A percentile compares a stretch with the other conserved stretches of the same genome.
phyloP scores from a whole-genome alignment of 495 filamentous ascomycete species.

The Penicillium bialowiezense region DNA sequence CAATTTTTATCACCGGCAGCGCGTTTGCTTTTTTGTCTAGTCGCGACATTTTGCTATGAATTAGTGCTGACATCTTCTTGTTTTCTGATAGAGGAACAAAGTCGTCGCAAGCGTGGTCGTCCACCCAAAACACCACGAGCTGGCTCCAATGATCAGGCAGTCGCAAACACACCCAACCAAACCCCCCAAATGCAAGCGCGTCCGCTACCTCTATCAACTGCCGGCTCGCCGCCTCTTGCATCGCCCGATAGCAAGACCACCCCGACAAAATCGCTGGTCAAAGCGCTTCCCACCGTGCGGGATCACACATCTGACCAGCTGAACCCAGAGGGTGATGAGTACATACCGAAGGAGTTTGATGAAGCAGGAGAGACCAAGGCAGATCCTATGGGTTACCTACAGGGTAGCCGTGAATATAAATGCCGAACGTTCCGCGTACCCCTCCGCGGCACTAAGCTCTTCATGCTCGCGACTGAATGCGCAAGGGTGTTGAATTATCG shows the following conservation, averaged over 20 bases:
- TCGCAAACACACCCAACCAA: slow-evolving; percentile 56
- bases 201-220: slow-evolving; percentile 56
- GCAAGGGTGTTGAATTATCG: slow-evolving; percentile 91
- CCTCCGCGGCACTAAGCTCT: slow-evolving; percentile 84
- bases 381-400: slow-evolving; percentile 71
- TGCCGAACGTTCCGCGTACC: slow-evolving; percentile 94
- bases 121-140: slow-evolving; percentile 68
- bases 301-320: slow-evolving; percentile 98
- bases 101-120: slow-evolving; percentile 82
- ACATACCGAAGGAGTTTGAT: slow-evolving; percentile 90
- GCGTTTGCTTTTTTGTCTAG: background rate
- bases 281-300: slow-evolving; percentile 91
- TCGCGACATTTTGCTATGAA: background rate
- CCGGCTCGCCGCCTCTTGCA: slow-evolving; percentile 60
- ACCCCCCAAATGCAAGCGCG: slow-evolving; percentile 78
- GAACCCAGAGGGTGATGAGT: slow-evolving; percentile 89
- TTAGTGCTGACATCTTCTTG: slow-evolving; percentile 15
- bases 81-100: slow-evolving; percentile 56
- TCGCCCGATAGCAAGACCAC: slow-evolving; percentile 75
- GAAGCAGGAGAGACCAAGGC: slow-evolving; percentile 93
- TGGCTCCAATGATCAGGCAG: slow-evolving; percentile 46
- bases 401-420: slow-evolving; percentile 82
- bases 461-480: slow-evolving; percentile 98
- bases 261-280: slow-evolving; percentile 85
- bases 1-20: background rate